Evolutionary conservation across 2,329 filamentous ascomycete genomes (phyloP).

Genomic region (Coniella lustricola): DNA sequence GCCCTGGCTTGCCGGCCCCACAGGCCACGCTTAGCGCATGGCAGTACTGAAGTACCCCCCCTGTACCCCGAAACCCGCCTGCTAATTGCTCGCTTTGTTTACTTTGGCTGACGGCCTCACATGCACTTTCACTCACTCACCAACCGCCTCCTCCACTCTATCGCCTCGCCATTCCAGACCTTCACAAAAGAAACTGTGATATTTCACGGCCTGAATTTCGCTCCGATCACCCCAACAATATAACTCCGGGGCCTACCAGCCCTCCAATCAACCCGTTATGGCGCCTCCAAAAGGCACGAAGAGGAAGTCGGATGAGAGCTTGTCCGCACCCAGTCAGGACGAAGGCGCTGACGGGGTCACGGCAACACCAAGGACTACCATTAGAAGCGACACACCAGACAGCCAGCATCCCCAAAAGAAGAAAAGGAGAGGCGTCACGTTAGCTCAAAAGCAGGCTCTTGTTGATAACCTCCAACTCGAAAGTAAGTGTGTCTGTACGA

Average conservation of each 20-base stretch:
- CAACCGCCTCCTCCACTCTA: background rate
- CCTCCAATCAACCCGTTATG: constrained; percentile 34
- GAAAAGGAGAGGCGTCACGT: constrained; percentile 52
- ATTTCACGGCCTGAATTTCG: background rate
- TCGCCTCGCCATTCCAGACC: background rate
- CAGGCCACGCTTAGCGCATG: background rate
- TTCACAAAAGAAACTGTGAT: background rate
- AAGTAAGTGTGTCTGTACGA: constrained; percentile 46
- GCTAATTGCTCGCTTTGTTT: constrained; percentile 16
- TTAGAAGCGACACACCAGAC: constrained; percentile 30
- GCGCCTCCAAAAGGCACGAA: constrained; percentile 39
- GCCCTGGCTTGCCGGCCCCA: background rate
- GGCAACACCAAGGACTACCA: constrained; percentile 24
- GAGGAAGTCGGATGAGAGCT: constrained; percentile 35
- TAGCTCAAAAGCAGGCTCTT: constrained; percentile 74
- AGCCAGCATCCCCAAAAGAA: constrained; percentile 56
- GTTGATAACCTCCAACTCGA: constrained; percentile 88
- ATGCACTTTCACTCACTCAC: background rate
- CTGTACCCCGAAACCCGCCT: background rate
- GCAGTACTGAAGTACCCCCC: background rate
- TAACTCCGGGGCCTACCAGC: too few relatives aligned
- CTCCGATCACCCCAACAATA: background rate
- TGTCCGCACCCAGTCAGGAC: constrained; percentile 21
- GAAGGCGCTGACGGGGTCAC: constrained; percentile 18
- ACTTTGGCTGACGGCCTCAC: constrained; percentile 10